Percentiles rank a stretch among this genome's conserved stretches.
Evolutionary conservation across 1,284 basidiomycete genomes (phyloP).

Genomic region (Trichosporon sp.): DNA sequence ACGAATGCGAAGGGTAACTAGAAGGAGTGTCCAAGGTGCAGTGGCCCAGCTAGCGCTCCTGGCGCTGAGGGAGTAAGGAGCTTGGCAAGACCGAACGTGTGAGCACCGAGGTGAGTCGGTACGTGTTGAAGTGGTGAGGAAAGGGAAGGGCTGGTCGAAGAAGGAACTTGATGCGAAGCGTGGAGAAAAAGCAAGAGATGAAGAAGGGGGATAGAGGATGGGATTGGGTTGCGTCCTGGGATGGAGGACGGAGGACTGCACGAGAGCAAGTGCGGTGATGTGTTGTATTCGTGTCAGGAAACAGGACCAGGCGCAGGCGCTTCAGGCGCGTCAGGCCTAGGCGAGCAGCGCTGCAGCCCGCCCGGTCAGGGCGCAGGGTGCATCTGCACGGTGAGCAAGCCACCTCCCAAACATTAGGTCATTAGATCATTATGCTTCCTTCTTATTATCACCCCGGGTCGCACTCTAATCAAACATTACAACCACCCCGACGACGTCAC

Average conservation of each 20-base stretch:
- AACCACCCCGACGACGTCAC: neutral
- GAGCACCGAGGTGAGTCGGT: neutral
- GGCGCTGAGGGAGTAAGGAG: slow-evolving; percentile 1
- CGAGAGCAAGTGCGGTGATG: neutral
- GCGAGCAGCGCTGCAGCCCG: neutral
- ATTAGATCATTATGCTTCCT: neutral
- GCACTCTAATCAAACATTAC: neutral
- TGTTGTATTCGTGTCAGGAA: slow-evolving; percentile 19
- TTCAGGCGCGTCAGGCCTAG: neutral
- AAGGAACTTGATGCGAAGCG: neutral
- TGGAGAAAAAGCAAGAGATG: neutral
- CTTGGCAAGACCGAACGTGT: neutral
- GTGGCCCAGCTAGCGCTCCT: neutral
- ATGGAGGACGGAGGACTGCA: neutral
- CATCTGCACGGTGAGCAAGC: neutral
- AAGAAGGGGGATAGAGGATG: neutral
- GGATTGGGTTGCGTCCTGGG: slow-evolving; percentile 5
- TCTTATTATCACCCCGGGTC: neutral
- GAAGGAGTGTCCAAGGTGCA: neutral
- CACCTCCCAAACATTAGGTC: slow-evolving; percentile 9
- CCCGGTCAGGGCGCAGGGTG: slow-evolving; percentile 5
- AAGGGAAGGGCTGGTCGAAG: neutral
- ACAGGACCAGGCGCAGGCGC: slow-evolving; percentile 12
- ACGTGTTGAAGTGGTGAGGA: neutral
- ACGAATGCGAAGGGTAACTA: neutral